Base-by-base conservation (phyloP, 2,329 filamentous ascomycete genomes). In the Exserohilum rostratum region DNA sequence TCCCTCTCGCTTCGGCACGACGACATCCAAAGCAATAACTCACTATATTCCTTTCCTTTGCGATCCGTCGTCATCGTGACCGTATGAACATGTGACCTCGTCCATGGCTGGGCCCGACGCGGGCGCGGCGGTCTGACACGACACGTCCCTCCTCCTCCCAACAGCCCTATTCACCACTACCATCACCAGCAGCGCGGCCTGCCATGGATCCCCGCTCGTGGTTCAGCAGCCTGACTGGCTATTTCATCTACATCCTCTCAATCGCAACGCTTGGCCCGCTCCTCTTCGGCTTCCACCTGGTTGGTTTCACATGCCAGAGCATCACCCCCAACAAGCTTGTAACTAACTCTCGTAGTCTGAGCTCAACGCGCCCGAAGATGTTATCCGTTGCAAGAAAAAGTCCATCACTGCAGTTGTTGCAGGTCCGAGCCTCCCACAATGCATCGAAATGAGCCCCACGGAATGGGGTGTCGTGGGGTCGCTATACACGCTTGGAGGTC, bases 271-370 rank as follows among this genome's bases (percentile, higher is more conserved):
- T 97, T 15, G 95, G 93, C 0, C 91, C 95, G 1, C 83, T 98
- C 39, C 91, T 97, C 69, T 99, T 97, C 72, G 95, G 95, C 59
- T 97, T 91, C 77, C 93, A 98, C 76, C 77, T 98, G 73, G 92
- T 95, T 83, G 70, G 61, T 69, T 33, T 15, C 39, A 30, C 18
- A 4, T 31, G n/a, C 39, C 39, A 18, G 6, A 39, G 33, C 50
- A 15, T 27, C n/a, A 45, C 22, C 39, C 49, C 7, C 29, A 7
- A 38, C 45, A 22, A 15, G 22, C 52, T 38, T 9, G 22, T 43
- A 42, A 53, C 65, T 71, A 61, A 73, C 63, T 37, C 13, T 12
- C 3, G 13, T 68, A 93, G 93, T 90, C 92, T 65, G 95, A 98
- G 75, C 85, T 99, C 60, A 99, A 99, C 75, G 91, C 93, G 7